A percentile compares a stretch with the other conserved stretches of the same genome.
These are phyloP conservation scores for Tremella yokohamensis DNA, from an alignment of 768 basidiomycete species.

Conservation along the genomic window DNA sequence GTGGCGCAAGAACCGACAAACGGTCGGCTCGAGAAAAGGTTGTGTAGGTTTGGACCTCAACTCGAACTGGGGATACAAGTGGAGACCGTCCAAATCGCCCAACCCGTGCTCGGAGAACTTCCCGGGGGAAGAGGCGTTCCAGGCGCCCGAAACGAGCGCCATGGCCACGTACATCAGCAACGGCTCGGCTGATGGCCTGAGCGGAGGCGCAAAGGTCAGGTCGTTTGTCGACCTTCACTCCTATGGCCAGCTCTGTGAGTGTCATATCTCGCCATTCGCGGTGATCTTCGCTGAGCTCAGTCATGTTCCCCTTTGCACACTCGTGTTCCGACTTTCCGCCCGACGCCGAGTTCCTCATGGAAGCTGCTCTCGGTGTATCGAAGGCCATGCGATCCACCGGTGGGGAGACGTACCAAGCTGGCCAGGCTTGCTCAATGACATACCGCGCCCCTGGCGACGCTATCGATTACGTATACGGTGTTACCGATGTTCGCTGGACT, in stretches of 20 bases:
- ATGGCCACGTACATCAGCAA: slow-evolving; percentile 65
- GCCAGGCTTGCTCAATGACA: slow-evolving; percentile 51
- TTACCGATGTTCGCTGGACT: slow-evolving; percentile 60
- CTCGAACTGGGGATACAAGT: slow-evolving; percentile 72
- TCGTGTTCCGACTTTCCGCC: slow-evolving; percentile 63
- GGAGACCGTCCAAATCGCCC: slow-evolving; percentile 54
- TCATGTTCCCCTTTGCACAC: slow-evolving; percentile 74
- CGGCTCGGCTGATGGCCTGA: slow-evolving; percentile 36
- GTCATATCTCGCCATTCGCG: slow-evolving; percentile 17
- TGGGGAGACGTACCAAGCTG: slow-evolving; percentile 61
- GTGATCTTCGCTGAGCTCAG: slow-evolving; percentile 49
- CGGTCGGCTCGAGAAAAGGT: slow-evolving; percentile 50
- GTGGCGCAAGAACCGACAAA: slow-evolving; percentile 50
- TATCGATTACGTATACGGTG: slow-evolving; percentile 65
- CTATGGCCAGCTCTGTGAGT: slow-evolving; percentile 78
- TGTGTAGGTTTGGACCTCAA: slow-evolving; percentile 69
- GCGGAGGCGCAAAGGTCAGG: slow-evolving; percentile 51
- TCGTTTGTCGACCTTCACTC: slow-evolving; percentile 73
- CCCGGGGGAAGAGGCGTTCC: slow-evolving; percentile 69
- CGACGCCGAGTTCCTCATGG: slow-evolving; percentile 71
- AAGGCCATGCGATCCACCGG: slow-evolving; percentile 59
- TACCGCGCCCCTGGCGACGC: slow-evolving; percentile 60
- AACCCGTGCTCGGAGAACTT: slow-evolving; percentile 70
- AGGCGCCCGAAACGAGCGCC: slow-evolving; percentile 71
- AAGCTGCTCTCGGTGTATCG: slow-evolving; percentile 66